phyloP scores from a whole-genome alignment of 176 grass and related monocot species.

The Aegilops bicornis region DNA sequence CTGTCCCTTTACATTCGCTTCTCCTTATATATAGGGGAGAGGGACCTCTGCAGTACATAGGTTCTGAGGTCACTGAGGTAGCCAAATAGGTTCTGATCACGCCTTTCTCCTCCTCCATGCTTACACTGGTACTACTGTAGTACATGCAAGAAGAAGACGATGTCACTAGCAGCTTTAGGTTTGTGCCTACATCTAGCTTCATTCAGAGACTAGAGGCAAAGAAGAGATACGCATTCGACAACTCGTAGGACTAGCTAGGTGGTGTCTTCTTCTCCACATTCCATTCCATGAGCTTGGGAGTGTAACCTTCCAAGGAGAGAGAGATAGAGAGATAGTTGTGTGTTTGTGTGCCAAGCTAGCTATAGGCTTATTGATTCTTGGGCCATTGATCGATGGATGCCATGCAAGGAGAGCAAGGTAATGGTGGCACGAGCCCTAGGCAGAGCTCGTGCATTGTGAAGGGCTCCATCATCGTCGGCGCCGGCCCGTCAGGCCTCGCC shows the following conservation, averaged over 20 bases:
- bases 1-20: conserved; percentile 35
- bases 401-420: conserved; percentile 30
- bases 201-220: conserved; percentile 13
- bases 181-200: conserved; percentile 30
- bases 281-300: conserved; percentile 20
- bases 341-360: conserved; percentile 5
- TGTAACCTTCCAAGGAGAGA: conserved; percentile 1
- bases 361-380: not conserved
- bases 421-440: conserved; percentile 1
- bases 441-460: conserved; percentile 27
- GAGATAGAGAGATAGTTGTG: not conserved
- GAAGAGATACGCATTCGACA: not conserved
- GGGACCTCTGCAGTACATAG: conserved; percentile 22
- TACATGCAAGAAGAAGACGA: conserved; percentile 46
- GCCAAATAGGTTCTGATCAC: conserved; percentile 28
- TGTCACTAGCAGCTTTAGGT: conserved; percentile 33
- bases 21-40: conserved; percentile 60
- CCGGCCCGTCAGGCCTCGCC: conserved; percentile 81
- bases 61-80: conserved; percentile 27
- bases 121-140: conserved; percentile 41
- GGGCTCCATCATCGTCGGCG: conserved; percentile 90
- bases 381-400: not conserved
- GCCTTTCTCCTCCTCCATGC: conserved; percentile 37
- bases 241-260: not conserved
- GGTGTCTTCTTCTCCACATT: not conserved